Conservation (phyloP, 306 rosid species). For the Comarum palustre region DNA sequence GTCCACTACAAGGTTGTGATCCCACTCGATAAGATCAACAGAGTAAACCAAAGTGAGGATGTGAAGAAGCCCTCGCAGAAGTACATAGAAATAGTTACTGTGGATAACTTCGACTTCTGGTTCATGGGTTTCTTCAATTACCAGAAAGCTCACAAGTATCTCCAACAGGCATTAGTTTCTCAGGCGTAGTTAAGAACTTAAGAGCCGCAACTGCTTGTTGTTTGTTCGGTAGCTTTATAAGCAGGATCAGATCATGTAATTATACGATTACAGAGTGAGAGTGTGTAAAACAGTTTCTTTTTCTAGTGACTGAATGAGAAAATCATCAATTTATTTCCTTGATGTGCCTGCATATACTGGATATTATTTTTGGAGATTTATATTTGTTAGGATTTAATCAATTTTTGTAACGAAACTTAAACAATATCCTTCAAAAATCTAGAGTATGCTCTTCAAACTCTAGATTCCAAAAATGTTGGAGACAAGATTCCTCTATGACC, state of each 20-base stretch:
- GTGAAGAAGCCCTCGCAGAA: constrained; percentile 44
- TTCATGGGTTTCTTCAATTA: constrained; percentile 63
- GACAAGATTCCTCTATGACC: too few species aligned
- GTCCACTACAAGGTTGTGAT: constrained; percentile 60
- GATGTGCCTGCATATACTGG: not conserved
- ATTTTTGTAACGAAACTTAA: too few species aligned
- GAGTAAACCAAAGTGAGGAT: constrained; percentile 43
- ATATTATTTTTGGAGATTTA: too few species aligned
- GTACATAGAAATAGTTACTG: constrained; percentile 54
- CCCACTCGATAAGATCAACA: constrained; percentile 39
- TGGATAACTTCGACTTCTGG: constrained; percentile 63
- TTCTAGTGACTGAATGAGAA: not conserved
- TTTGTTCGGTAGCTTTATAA: not conserved
- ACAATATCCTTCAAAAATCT: too few species aligned
- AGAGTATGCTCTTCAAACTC: too few species aligned
- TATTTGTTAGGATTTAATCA: too few species aligned
- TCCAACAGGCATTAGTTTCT: constrained; percentile 34
- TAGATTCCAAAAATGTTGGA: too few species aligned
- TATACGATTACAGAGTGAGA: not conserved
- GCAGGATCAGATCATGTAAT: not conserved
- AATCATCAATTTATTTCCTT: not conserved
- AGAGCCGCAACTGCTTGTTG: not conserved
- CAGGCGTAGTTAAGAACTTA: constrained; percentile 9
- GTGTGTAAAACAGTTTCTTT: not conserved
- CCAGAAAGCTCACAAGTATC: constrained; percentile 39